A percentile compares a stretch with the other conserved stretches of the same genome.
These are phyloP conservation scores for Rhodotorula sp. DNA, from an alignment of 1,284 basidiomycete species.

Conservation along the genomic window DNA sequence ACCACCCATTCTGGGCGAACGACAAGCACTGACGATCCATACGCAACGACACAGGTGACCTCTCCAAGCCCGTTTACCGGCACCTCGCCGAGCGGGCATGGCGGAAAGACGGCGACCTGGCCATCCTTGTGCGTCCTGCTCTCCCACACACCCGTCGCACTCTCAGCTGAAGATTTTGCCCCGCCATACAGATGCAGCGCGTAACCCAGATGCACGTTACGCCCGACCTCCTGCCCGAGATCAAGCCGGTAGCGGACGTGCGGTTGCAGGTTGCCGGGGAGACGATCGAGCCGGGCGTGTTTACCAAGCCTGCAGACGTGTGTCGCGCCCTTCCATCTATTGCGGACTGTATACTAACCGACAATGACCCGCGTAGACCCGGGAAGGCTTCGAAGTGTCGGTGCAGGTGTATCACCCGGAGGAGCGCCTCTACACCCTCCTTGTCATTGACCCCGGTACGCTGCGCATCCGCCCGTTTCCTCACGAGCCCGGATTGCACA, in stretches of 20 bases:
- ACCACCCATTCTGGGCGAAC: not conserved
- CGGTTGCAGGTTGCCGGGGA: constrained; percentile 62
- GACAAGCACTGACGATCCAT: constrained; percentile 31
- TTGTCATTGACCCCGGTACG: constrained; percentile 81
- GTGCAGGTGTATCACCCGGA: constrained; percentile 78
- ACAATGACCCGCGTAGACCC: constrained; percentile 58
- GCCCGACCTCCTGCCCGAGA: constrained; percentile 75
- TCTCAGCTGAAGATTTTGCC: not conserved
- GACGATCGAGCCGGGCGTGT: constrained; percentile 71
- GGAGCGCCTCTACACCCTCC: constrained; percentile 77
- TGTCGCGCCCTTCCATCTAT: constrained; percentile 33
- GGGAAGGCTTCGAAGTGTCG: constrained; percentile 64
- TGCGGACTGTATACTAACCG: constrained; percentile 28
- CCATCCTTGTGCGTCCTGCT: constrained; percentile 66
- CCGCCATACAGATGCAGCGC: constrained; percentile 75
- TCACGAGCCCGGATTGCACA: not conserved
- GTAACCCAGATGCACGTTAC: constrained; percentile 84
- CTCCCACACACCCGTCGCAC: not conserved
- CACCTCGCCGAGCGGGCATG: constrained; percentile 80
- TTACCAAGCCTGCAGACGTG: constrained; percentile 66
- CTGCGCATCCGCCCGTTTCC: not conserved
- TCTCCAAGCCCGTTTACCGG: constrained; percentile 66
- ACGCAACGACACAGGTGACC: constrained; percentile 47
- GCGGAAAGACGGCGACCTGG: constrained; percentile 78
- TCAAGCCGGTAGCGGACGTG: constrained; percentile 74